Evolutionary conservation across 78 protist genomes (phyloP).

Genomic region (Anaeramoeba flamelloides): DNA sequence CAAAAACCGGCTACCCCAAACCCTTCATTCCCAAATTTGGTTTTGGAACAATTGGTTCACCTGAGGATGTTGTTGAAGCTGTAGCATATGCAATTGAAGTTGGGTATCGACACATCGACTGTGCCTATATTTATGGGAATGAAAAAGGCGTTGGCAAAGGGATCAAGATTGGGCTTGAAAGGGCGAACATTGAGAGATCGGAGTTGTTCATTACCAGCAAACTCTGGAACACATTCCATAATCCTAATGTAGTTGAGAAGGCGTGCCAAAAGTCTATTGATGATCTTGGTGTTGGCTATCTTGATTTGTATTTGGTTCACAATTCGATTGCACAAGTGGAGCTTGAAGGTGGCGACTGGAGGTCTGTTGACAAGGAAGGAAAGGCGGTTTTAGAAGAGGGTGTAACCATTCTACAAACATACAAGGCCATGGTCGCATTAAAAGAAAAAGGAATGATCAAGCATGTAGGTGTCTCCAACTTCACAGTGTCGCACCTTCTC

Average conservation of each 20-base stretch:
- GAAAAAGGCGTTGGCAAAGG: slow-evolving; percentile 34
- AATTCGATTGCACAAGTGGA: background rate
- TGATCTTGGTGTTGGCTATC: background rate
- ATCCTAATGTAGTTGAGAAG: background rate
- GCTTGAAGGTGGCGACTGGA: background rate
- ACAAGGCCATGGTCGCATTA: background rate
- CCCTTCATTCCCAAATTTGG: no score
- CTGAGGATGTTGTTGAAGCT: background rate
- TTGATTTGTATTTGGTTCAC: background rate
- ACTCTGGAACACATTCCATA: background rate
- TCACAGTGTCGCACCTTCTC: background rate
- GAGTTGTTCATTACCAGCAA: background rate
- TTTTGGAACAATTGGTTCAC: background rate
- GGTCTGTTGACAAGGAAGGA: background rate
- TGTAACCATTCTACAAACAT: background rate
- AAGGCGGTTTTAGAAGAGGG: background rate
- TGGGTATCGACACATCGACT: slow-evolving; percentile 46
- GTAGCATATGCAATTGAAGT: slow-evolving; percentile 1
- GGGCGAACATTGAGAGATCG: background rate
- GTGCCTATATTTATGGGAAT: slow-evolving; percentile 37
- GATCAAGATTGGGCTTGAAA: background rate
- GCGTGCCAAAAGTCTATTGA: background rate
- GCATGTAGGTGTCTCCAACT: background rate
- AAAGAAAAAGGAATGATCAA: background rate
- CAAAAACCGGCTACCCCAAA: no score